Base-by-base conservation (phyloP, 768 basidiomycete genomes). In the Crucibulum laeve region DNA sequence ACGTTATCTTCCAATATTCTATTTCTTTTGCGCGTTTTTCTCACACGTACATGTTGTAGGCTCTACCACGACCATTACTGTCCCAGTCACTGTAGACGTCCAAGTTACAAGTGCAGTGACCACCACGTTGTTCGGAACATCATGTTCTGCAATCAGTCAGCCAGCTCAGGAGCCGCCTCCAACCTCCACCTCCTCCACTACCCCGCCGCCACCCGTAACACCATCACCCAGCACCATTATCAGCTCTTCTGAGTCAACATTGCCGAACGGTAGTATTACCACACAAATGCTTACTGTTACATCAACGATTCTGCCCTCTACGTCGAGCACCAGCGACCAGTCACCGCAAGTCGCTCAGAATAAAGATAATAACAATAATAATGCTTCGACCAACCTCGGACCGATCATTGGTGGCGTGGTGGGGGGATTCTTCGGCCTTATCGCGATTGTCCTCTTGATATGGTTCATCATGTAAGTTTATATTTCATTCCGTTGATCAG, bases 341-440 rank as follows among this genome's bases (percentile, higher is more conserved):
- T 7, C 7, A 8, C 35, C 8, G 35, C 8, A 36, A 7, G 7
- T 17, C 7, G 19, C 52, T 46, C 26, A 48, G 45, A 15, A 14
- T 49, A 21, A 45, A 46, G 46, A 42, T 18, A 51, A 45, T 26
- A 41, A 38, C 17, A 49, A 47, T 36, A 40, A 38, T 15, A 43
- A 45, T 21, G 52, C 53, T 32, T 48, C 64, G 3, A 51, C 59
- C 5, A 52, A 69, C 38, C 42, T 77, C 4, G 74, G 60, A 1
- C 68, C 77, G 8, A 74, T 80, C 46, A 60, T 80, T 14, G 79
- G 79, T 11, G 76, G 79, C 25, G 70, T 69, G 5, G 55, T 79
- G 4, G 79, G 77, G 13, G 79, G 79, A 8, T 71, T 80, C 53
- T 61, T 80, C 46, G 76, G 74, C 17, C 54, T 78, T 26, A 51